phyloP scores from a whole-genome alignment of 106 monocot species.

The Allium cepa region DNA sequence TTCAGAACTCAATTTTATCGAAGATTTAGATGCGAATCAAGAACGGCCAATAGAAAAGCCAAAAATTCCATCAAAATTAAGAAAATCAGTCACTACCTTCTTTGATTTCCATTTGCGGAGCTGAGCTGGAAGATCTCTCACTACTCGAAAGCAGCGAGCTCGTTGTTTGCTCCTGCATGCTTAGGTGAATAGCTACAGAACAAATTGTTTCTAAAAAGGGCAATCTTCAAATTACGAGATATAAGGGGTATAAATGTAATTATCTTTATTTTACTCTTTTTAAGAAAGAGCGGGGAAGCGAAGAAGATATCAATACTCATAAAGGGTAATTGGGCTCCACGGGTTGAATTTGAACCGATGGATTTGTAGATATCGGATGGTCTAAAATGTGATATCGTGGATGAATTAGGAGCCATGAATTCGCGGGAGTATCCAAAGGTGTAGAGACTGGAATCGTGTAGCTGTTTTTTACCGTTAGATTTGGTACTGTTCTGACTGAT shows the following conservation, averaged over 20 bases:
- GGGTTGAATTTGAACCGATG: conserved; percentile 15
- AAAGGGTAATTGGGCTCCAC: conserved; percentile 9
- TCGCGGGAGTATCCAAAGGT: conserved; percentile 38
- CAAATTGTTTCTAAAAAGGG: not conserved
- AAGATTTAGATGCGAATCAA: too few species aligned
- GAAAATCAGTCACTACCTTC: conserved; percentile 19
- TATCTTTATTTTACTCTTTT: not conserved
- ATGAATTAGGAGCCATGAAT: conserved; percentile 15
- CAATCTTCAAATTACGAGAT: too few species aligned
- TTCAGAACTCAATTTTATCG: too few species aligned
- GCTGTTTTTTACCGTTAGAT: conserved; percentile 14
- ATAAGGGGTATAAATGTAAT: not conserved
- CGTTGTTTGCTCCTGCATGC: conserved; percentile 56
- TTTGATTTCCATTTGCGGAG: conserved; percentile 44
- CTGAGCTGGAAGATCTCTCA: conserved; percentile 87
- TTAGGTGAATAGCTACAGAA: not conserved
- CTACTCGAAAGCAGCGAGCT: conserved; percentile 82
- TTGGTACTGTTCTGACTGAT: conserved; percentile 7
- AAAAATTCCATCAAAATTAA: too few species aligned
- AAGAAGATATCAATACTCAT: not conserved
- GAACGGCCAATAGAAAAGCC: too few species aligned
- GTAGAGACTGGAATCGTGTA: conserved; percentile 18
- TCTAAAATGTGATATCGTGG: conserved; percentile 8
- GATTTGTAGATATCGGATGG: conserved; percentile 38
- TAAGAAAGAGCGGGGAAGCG: conserved; percentile 2